These are phyloP conservation scores for Myriosclerotinia duriaeana DNA, from an alignment of 2,329 filamentous ascomycete genomes.

Conservation along the genomic window DNA sequence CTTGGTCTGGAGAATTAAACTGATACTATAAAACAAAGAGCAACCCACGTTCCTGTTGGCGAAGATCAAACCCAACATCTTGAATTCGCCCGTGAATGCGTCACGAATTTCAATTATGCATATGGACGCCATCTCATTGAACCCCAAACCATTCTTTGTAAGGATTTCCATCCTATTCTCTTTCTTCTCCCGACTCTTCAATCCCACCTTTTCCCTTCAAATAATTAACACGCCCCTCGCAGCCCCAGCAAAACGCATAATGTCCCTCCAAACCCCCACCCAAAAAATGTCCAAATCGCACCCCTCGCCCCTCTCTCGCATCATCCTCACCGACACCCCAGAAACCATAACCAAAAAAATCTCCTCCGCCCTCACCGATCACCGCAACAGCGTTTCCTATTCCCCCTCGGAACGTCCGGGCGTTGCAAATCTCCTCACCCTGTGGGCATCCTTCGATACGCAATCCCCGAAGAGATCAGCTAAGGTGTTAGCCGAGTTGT, in stretches of 20 bases:
- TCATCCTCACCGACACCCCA: slow-evolving; percentile 73
- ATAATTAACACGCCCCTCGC: slow-evolving; percentile 5
- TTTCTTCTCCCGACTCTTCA: not conserved
- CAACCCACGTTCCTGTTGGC: slow-evolving; percentile 95
- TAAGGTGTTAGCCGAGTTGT: slow-evolving; percentile 46
- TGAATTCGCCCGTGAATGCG: slow-evolving; percentile 86
- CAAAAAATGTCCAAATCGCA: slow-evolving; percentile 96
- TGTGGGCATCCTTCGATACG: slow-evolving; percentile 68
- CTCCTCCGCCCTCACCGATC: slow-evolving; percentile 74
- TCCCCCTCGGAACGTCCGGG: slow-evolving; percentile 70
- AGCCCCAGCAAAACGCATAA: slow-evolving; percentile 73
- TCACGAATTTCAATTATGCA: slow-evolving; percentile 78
- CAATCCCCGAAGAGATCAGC: slow-evolving; percentile 41
- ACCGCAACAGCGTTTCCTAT: slow-evolving; percentile 64
- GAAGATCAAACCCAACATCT: slow-evolving; percentile 93
- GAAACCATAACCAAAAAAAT: slow-evolving; percentile 68
- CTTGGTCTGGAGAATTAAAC: not conserved
- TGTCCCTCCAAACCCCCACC: slow-evolving; percentile 77
- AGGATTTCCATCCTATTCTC: slow-evolving; percentile 26
- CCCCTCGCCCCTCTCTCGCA: slow-evolving; percentile 67
- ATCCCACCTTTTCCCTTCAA: not conserved
- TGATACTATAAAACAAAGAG: slow-evolving; percentile 47
- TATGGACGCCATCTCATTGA: slow-evolving; percentile 63
- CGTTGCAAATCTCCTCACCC: slow-evolving; percentile 81
- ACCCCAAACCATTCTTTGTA: slow-evolving; percentile 73